Conservation (phyloP, 2,329 filamentous ascomycete genomes). For the Daldinia sp. region DNA sequence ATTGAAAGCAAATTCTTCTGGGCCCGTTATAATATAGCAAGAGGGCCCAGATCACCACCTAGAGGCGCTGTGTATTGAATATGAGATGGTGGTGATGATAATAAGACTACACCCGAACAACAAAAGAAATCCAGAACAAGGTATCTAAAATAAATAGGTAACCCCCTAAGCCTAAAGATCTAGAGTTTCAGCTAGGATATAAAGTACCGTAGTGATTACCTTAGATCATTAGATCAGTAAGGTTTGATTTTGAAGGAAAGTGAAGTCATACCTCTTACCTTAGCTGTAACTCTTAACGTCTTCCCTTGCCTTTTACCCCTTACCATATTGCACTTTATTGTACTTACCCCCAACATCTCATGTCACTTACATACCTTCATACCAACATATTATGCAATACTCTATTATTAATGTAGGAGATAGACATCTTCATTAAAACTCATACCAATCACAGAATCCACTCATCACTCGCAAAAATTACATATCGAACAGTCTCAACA, state of each 20-base stretch:
- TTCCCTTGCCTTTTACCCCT: not conserved
- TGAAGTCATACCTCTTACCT: no score
- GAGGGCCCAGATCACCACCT: slow-evolving; percentile 36
- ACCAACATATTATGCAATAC: not conserved
- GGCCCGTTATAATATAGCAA: slow-evolving; percentile 19
- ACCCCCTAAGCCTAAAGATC: no score
- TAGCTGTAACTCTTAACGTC: not conserved
- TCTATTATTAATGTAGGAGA: not conserved
- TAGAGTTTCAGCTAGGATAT: not conserved
- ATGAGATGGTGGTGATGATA: slow-evolving; percentile 24
- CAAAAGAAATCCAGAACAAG: not conserved
- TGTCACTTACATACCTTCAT: not conserved
- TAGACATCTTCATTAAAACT: not conserved
- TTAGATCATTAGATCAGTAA: not conserved
- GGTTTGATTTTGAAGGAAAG: not conserved
- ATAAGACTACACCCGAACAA: slow-evolving; percentile 7
- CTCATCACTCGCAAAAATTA: not conserved
- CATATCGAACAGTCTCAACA: not conserved
- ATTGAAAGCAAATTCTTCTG: slow-evolving; percentile 17
- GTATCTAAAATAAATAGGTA: not conserved
- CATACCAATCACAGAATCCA: not conserved
- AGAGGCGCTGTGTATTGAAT: slow-evolving; percentile 24
- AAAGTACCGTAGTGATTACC: not conserved
- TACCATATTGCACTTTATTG: not conserved
- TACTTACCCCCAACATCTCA: not conserved